These are phyloP conservation scores for Lachancea sp. DNA, from an alignment of 805 yeast species.

Conservation along the genomic window DNA sequence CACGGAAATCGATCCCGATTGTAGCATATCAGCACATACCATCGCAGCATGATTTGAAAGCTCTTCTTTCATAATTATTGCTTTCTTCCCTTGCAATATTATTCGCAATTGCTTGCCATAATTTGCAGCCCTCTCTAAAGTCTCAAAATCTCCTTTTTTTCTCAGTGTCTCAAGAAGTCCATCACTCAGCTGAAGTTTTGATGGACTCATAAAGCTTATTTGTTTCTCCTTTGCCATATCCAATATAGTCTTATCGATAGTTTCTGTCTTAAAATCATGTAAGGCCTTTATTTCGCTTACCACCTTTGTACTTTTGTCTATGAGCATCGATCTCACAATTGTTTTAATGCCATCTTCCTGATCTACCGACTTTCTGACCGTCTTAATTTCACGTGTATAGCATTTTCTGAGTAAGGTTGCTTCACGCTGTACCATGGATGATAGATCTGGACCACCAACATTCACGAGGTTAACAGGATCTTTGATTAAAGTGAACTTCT, in stretches of 20 bases:
- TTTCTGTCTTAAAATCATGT: slow-evolving; percentile 45
- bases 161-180: slow-evolving; percentile 21
- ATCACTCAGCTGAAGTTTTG: slow-evolving; percentile 33
- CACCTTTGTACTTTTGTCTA: slow-evolving; percentile 22
- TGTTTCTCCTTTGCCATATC: slow-evolving; percentile 48
- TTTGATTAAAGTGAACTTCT: slow-evolving; percentile 39
- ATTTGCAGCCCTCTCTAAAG: slow-evolving; percentile 41
- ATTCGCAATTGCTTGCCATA: slow-evolving; percentile 42
- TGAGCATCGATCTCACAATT: slow-evolving; percentile 33
- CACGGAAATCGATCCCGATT: slow-evolving; percentile 37
- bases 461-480: slow-evolving; percentile 11
- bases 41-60: slow-evolving; percentile 59
- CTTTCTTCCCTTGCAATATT: slow-evolving; percentile 43
- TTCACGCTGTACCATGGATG: slow-evolving; percentile 70
- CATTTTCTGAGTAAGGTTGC: slow-evolving; percentile 41
- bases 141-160: slow-evolving; percentile 27
- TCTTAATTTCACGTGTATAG: slow-evolving; percentile 33
- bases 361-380: slow-evolving; percentile 12
- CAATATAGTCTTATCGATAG: slow-evolving; percentile 38
- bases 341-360: slow-evolving; percentile 28
- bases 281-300: slow-evolving; percentile 28
- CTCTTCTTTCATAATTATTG: slow-evolving; percentile 47
- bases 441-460: slow-evolving; percentile 41
- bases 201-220: slow-evolving; percentile 42
- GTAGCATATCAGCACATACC: slow-evolving; percentile 49